Evolutionary conservation across 768 basidiomycete genomes (phyloP).

Genomic region (Psilocybe cubensis): DNA sequence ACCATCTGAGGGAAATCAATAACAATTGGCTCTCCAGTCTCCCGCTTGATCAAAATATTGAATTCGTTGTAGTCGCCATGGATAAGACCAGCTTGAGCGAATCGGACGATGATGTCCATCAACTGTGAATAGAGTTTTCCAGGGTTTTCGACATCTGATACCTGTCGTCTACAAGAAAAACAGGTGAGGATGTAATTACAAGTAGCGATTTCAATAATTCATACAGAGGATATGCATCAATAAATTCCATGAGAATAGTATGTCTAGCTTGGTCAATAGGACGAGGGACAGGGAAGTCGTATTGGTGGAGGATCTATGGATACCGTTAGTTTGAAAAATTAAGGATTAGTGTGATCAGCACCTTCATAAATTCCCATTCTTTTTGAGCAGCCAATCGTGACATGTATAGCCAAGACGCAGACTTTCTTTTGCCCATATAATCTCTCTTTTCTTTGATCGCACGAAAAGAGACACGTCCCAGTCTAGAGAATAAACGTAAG

Average conservation of each 20-base stretch:
- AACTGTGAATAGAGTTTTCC: slow-evolving; percentile 88
- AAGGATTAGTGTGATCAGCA: slow-evolving; percentile 27
- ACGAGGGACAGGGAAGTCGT: slow-evolving; percentile 90
- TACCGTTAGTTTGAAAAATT: not conserved
- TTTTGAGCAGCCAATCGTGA: slow-evolving; percentile 95
- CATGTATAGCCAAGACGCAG: slow-evolving; percentile 99
- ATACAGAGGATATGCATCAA: slow-evolving; percentile 94
- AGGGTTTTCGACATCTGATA: slow-evolving; percentile 80
- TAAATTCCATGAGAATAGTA: slow-evolving; percentile 94
- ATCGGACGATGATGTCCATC: slow-evolving; percentile 96
- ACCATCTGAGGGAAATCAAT: slow-evolving; percentile 99
- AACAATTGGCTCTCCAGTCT: slow-evolving; percentile 75
- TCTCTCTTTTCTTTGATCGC: slow-evolving; percentile 96
- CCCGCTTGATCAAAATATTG: slow-evolving; percentile 91
- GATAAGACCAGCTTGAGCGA: slow-evolving; percentile 93
- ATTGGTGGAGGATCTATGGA: slow-evolving; percentile 82
- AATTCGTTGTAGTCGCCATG: slow-evolving; percentile 99
- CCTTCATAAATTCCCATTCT: slow-evolving; percentile 99
- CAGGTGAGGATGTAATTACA: slow-evolving; percentile 9
- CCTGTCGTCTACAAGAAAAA: slow-evolving; percentile 73
- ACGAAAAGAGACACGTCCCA: slow-evolving; percentile 97
- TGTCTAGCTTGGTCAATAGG: slow-evolving; percentile 96
- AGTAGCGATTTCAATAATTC: slow-evolving; percentile 26
- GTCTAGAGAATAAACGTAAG: slow-evolving; percentile 44
- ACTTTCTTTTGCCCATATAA: slow-evolving; percentile 93